phyloP scores from a whole-genome alignment of 768 basidiomycete species.

The Trametes sanguinea region DNA sequence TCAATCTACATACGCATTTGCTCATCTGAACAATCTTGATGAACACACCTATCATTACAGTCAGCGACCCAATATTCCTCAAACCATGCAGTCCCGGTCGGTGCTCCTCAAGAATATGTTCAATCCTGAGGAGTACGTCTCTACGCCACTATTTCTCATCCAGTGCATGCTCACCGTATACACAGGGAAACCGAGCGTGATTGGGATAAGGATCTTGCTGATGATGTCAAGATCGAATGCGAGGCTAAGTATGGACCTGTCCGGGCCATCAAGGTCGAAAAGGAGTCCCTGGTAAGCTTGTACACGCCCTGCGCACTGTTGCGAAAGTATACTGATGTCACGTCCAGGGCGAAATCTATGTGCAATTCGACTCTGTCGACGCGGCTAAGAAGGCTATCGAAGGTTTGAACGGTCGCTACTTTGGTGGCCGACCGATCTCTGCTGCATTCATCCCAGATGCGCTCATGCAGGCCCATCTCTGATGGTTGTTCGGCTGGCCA shows the following conservation, averaged over 20 bases:
- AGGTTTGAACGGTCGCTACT: conserved; percentile 96
- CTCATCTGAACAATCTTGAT: conserved; percentile 8
- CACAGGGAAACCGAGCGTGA: conserved; percentile 89
- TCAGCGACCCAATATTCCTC: conserved; percentile 76
- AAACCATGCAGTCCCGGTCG: conserved; percentile 85
- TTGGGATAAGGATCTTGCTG: conserved; percentile 95
- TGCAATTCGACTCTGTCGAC: conserved; percentile 84
- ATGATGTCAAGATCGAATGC: conserved; percentile 95
- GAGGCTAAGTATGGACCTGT: conserved; percentile 89
- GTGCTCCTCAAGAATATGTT: conserved; percentile 96
- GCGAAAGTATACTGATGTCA: conserved; percentile 1
- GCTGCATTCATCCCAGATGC: conserved; percentile 91
- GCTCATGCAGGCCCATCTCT: conserved; percentile 91
- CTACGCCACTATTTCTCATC: neutral
- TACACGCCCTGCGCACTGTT: neutral
- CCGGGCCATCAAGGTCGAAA: conserved; percentile 87
- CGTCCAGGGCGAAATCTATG: conserved; percentile 90
- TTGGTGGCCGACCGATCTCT: conserved; percentile 87
- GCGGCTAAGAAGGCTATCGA: conserved; percentile 82
- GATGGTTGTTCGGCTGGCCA: conserved; percentile 26
- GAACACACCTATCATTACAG: conserved; percentile 40
- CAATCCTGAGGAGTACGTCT: conserved; percentile 49
- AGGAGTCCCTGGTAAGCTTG: conserved; percentile 81
- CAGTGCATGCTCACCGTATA: conserved; percentile 8
- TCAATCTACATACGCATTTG: neutral